Percentiles rank a stretch among this genome's conserved stretches.
Evolutionary conservation across 2,329 filamentous ascomycete species (phyloP).

Genomic region (Alternaria triticimaculans): DNA sequence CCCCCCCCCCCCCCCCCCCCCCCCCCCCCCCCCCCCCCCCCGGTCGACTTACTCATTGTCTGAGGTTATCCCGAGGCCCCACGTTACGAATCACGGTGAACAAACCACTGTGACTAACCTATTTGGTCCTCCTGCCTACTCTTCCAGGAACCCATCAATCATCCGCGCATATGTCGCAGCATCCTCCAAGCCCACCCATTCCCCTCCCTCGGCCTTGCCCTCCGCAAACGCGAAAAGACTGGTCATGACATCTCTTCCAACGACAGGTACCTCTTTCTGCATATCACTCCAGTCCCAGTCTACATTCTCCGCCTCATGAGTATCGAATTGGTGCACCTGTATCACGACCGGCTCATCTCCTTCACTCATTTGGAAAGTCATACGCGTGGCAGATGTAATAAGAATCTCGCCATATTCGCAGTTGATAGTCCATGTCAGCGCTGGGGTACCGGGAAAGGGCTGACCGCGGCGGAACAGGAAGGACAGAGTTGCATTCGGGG

Average conservation of each 20-base stretch:
- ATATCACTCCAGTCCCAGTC: conserved; percentile 52
- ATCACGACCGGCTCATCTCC: conserved; percentile 51
- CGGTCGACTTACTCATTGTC: no score
- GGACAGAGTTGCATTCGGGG: conserved; percentile 12
- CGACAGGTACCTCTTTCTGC: conserved; percentile 34
- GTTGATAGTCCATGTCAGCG: conserved; percentile 21
- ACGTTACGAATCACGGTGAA: no score
- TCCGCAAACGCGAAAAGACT: conserved; percentile 33
- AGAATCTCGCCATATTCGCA: conserved; percentile 26
- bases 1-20: no score
- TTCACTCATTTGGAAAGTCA: conserved; percentile 22
- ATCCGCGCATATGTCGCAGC: conserved; percentile 16
- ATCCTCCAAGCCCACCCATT: conserved; percentile 37
- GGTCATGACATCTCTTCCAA: conserved; percentile 24
- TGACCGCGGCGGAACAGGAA: conserved; percentile 21
- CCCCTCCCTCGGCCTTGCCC: conserved; percentile 22
- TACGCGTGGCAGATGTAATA: conserved; percentile 31
- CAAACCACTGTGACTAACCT: no score
- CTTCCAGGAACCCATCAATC: not conserved
- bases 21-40: no score
- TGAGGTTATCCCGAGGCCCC: no score
- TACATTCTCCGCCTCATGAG: conserved; percentile 54
- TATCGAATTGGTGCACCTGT: conserved; percentile 59
- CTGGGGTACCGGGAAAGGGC: conserved; percentile 20
- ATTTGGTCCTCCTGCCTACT: not conserved